Conservation (phyloP, 2,329 filamentous ascomycete genomes). For the Monilinia polystroma region DNA sequence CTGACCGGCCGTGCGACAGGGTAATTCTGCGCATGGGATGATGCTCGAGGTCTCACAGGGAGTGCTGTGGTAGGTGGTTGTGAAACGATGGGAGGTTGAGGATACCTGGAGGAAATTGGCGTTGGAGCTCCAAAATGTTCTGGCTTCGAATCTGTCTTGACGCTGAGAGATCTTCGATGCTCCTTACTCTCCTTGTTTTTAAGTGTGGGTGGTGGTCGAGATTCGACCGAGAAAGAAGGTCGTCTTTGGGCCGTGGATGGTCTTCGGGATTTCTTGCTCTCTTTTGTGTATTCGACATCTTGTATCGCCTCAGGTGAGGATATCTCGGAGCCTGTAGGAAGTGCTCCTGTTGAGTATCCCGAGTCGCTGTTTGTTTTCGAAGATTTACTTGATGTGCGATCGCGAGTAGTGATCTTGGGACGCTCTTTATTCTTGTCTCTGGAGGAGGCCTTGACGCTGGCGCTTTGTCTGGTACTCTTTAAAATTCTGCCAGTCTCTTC, state of each 20-base stretch:
- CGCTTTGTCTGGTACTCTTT: conserved; percentile 32
- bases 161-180: conserved; percentile 17
- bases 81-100: conserved; percentile 17
- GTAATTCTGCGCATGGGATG: conserved; percentile 18
- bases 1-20: conserved; percentile 13
- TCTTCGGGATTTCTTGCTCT: conserved; percentile 17
- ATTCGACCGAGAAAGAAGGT: conserved; percentile 8
- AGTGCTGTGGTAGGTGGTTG: conserved; percentile 10
- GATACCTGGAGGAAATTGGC: conserved; percentile 1
- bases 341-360: conserved; percentile 22
- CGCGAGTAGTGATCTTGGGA: conserved; percentile 17
- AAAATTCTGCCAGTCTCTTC: conserved; percentile 31
- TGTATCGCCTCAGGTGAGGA: conserved; percentile 16
- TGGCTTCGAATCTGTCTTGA: conserved; percentile 18
- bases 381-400: conserved; percentile 18
- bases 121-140: conserved; percentile 18
- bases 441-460: conserved; percentile 26
- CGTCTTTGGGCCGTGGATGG: conserved; percentile 7
- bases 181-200: conserved; percentile 17
- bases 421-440: conserved; percentile 27
- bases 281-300: conserved; percentile 10
- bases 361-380: conserved; percentile 23
- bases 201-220: conserved; percentile 13
- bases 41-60: conserved; percentile 19
- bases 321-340: conserved; percentile 17